Evolutionary conservation across 2,329 filamentous ascomycete genomes (phyloP), one percentile per base, ranked within the genome.

Genomic region (Fusarium annulatum): DNA sequence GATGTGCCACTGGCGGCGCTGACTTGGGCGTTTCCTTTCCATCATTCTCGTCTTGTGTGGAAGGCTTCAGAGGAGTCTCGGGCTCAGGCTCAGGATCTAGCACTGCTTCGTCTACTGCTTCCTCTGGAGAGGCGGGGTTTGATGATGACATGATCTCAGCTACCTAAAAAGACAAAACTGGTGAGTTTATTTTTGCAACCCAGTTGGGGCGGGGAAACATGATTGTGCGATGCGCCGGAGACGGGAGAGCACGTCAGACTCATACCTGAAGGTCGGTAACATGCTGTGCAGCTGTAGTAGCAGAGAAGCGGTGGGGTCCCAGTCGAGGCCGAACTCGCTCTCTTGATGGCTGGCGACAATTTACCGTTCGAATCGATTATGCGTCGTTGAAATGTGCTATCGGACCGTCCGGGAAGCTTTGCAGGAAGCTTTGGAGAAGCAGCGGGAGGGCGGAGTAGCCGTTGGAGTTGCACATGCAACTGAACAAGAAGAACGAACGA

Each of bases 1-100:
- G 79, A 26, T 75, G 69, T 14, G 78, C 80, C 36, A 81, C 82
- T 11, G 86, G 85, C 6, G 85, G 85, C 7, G 85, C 83, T 63
- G 84, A 85, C 77, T 85, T 85, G 21, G 85, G 83, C 9, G 82
- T 83, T 64, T 74, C 67, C 16, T 72, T 69, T 38, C 58, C 70
- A 64, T 76, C 64, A 39, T 73, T 60, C 38, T 65, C 45, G 34
- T 78, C 58, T 43, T 66, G 41, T 49, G 62, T 14, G n/a, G 61
- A 48, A 10, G 72, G 23, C 52, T 74, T 68, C 64, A 64, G 61
- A 33, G 78, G 76, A 61, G 77, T 78, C 58, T 67, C 59, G 9
- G 77, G 30, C 30, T 55, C 51, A 30, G 51, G 51, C 51, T 55
- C 51, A 4, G 34, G 61, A 19, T 79, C 76, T 51, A 71, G 59